Percentiles rank a stretch among this genome's conserved stretches.
These are phyloP conservation scores for Podospora pseudocomata DNA, from an alignment of 495 filamentous ascomycete species.

Conservation along the genomic window DNA sequence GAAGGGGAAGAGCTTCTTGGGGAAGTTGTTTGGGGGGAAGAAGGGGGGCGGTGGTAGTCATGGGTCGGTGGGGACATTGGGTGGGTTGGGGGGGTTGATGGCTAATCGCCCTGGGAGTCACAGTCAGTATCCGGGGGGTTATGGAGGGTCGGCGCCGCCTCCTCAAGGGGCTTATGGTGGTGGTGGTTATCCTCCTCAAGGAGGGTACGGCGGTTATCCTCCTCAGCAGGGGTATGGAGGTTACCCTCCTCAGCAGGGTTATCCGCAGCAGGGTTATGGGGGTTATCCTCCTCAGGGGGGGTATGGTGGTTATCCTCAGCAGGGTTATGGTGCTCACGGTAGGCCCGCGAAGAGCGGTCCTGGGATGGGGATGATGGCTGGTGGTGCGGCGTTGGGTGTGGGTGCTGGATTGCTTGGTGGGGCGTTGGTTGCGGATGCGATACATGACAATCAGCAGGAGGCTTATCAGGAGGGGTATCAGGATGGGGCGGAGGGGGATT, in stretches of 20 bases:
- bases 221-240: conserved; percentile 31
- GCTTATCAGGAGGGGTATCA: conserved; percentile 50
- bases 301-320: conserved; percentile 29
- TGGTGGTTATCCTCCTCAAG: conserved; percentile 28
- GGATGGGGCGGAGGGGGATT: conserved; percentile 30
- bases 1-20: conserved; percentile 49
- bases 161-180: conserved; percentile 40
- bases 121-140: conserved; percentile 15
- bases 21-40: conserved; percentile 52
- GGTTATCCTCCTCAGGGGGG: conserved; percentile 27
- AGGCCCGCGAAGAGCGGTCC: conserved; percentile 34
- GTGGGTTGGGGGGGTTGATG: conserved; percentile 14
- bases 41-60: conserved; percentile 21
- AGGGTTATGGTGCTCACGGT: conserved; percentile 12
- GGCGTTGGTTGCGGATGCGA: conserved; percentile 60
- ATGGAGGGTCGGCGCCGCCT: conserved; percentile 32
- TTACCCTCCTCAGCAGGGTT: conserved; percentile 28
- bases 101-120: conserved; percentile 16
- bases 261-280: conserved; percentile 22
- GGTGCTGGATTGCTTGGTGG: conserved; percentile 76
- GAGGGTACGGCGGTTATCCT: conserved; percentile 26
- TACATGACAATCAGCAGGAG: conserved; percentile 56
- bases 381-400: conserved; percentile 70
- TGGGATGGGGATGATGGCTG: conserved; percentile 61
- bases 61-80: conserved; percentile 12